A percentile compares a stretch with the other conserved stretches of the same genome.
Conservation (phyloP, 768 basidiomycete genomes). For the Austroboletus eburneus region DNA sequence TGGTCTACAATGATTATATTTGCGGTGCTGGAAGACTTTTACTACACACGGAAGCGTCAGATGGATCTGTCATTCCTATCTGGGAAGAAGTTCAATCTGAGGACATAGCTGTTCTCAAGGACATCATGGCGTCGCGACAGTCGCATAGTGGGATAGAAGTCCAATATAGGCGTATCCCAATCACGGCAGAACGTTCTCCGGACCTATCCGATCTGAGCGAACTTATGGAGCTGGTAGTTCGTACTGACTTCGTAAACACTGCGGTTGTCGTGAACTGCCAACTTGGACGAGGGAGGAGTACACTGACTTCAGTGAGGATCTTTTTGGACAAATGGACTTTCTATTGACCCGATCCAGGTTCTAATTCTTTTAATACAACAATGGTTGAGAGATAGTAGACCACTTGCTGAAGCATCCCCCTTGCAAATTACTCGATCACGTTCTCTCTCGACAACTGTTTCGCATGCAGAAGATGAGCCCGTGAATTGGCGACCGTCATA, state of each 20-base stretch:
- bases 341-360: conserved; percentile 41
- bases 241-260: conserved; percentile 60
- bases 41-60: conserved; percentile 82
- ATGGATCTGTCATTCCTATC: conserved; percentile 85
- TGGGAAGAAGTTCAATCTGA: conserved; percentile 84
- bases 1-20: neutral
- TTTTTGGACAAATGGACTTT: neutral
- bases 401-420: conserved; percentile 30
- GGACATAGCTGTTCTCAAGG: conserved; percentile 78
- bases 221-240: conserved; percentile 73
- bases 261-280: conserved; percentile 96
- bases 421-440: conserved; percentile 33
- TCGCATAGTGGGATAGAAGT: conserved; percentile 52
- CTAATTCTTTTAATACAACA: conserved; percentile 78
- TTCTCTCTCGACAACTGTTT: conserved; percentile 39
- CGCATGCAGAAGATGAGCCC: conserved; percentile 27
- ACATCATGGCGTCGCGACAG: conserved; percentile 71
- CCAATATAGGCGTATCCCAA: conserved; percentile 80
- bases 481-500: conserved; percentile 58
- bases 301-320: conserved; percentile 71
- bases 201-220: conserved; percentile 73
- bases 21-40: conserved; percentile 50
- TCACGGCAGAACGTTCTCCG: conserved; percentile 84
- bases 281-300: conserved; percentile 88
- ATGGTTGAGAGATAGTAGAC: conserved; percentile 57